Percentiles rank a stretch among this genome's conserved stretches.
phyloP scores from a whole-genome alignment of 192 early-diverging fungal genomes.

The Allomyces macrogynus region DNA sequence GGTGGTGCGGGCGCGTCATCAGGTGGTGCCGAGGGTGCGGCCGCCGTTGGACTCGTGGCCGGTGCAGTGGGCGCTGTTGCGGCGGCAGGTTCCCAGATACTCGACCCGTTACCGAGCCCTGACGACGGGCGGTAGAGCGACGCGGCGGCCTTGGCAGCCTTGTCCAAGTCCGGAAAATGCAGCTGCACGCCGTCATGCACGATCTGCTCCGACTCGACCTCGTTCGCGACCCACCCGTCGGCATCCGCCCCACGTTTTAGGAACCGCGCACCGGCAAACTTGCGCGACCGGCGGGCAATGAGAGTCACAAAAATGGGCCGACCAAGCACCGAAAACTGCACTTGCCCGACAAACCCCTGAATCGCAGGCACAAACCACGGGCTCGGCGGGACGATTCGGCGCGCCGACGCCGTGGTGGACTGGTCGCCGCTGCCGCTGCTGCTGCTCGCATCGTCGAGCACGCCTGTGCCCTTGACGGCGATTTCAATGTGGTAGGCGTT shows the following conservation, averaged over 20 bases:
- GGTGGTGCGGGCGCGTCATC: too few species aligned
- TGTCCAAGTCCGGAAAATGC: slow-evolving; percentile 5
- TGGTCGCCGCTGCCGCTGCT: too few species aligned
- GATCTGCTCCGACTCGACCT: slow-evolving; percentile 98
- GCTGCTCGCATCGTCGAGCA: slow-evolving; percentile 6
- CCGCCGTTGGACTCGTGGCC: too few species aligned
- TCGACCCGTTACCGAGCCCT: slow-evolving; percentile 15
- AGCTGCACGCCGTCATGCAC: slow-evolving; percentile 46
- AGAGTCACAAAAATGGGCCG: slow-evolving; percentile 79
- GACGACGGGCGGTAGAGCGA: background rate
- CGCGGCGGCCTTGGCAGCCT: slow-evolving; percentile 7
- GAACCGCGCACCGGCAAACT: slow-evolving; percentile 90
- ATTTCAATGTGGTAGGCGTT: slow-evolving; percentile 54
- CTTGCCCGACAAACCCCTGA: slow-evolving; percentile 96
- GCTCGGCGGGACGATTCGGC: background rate
- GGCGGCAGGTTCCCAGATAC: too few species aligned
- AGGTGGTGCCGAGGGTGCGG: too few species aligned
- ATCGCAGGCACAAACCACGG: slow-evolving; percentile 62
- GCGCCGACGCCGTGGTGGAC: too few species aligned
- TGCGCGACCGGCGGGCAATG: slow-evolving; percentile 81
- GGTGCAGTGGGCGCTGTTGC: slow-evolving; percentile 13
- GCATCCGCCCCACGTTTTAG: slow-evolving; percentile 89
- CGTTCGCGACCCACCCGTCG: slow-evolving; percentile 67
- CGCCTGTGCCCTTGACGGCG: slow-evolving; percentile 42
- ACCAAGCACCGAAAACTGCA: slow-evolving; percentile 78